A percentile compares a stretch with the other conserved stretches of the same genome.
Evolutionary conservation across 2,329 filamentous ascomycete species (phyloP).

Genomic region (Botrytis fabae): DNA sequence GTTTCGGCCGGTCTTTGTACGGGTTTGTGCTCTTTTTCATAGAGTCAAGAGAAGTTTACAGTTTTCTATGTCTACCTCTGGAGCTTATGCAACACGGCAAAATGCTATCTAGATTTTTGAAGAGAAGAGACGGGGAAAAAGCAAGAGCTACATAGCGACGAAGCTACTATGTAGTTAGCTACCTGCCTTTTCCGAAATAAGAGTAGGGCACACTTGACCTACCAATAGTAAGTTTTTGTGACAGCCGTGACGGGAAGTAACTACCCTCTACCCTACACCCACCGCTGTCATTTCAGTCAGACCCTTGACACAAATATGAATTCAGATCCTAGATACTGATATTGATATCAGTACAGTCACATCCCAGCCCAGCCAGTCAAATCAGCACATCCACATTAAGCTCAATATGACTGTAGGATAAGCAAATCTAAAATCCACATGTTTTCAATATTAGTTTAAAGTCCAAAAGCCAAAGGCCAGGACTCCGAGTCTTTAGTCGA

Average conservation of each 20-base stretch:
- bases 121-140: not conserved
- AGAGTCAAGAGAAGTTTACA: not conserved
- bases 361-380: not conserved
- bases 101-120: not conserved
- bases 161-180: not conserved
- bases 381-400: not conserved
- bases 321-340: not conserved
- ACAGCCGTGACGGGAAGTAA: conserved; percentile 1
- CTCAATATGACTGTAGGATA: not conserved
- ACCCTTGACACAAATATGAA: not conserved
- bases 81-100: too few relatives aligned
- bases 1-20: not conserved
- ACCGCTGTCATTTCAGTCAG: not conserved
- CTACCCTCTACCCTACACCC: not conserved
- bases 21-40: not conserved
- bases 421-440: not conserved
- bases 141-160: not conserved
- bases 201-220: not conserved
- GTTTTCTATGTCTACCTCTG: not conserved
- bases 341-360: not conserved
- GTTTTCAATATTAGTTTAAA: not conserved
- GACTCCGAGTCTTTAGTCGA: not conserved
- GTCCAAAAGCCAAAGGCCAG: not conserved
- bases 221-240: not conserved
- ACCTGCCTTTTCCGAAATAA: conserved; percentile 2